Conservation (phyloP, 2,329 filamentous ascomycete species). For the Claviceps humidiphila region DNA sequence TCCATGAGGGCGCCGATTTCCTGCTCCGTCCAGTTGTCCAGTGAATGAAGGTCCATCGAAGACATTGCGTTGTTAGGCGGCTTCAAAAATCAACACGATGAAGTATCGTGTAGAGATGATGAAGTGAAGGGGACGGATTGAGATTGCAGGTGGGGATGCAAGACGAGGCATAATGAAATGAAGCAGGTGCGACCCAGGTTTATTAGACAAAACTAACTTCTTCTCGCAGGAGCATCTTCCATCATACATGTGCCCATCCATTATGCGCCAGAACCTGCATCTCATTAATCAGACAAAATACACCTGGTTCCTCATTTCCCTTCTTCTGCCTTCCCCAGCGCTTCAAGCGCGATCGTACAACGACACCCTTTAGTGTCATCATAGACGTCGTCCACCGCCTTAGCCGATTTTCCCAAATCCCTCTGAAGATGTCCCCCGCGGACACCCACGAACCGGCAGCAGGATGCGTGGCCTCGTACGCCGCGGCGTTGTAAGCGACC, state of each 20-base stretch:
- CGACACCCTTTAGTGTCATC: slow-evolving; percentile 17
- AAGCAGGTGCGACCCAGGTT: too few relatives aligned
- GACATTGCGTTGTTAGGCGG: too few relatives aligned
- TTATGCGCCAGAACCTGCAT: slow-evolving; percentile 45
- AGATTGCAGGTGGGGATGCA: too few relatives aligned
- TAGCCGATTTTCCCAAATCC: slow-evolving; percentile 46
- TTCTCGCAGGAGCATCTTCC: background rate
- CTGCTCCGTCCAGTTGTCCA: too few relatives aligned
- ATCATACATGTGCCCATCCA: slow-evolving; percentile 44
- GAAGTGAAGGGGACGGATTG: too few relatives aligned
- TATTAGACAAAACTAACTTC: background rate
- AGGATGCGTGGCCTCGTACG: slow-evolving; percentile 37
- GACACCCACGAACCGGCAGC: slow-evolving; percentile 30
- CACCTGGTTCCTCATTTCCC: slow-evolving; percentile 29
- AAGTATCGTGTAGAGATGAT: too few relatives aligned
- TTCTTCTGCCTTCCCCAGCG: slow-evolving; percentile 24
- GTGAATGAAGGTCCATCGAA: too few relatives aligned
- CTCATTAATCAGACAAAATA: slow-evolving; percentile 44
- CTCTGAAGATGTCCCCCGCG: slow-evolving; percentile 32
- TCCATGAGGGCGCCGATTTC: too few relatives aligned
- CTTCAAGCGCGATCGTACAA: slow-evolving; percentile 24
- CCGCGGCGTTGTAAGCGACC: slow-evolving; percentile 46
- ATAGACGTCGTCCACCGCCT: slow-evolving; percentile 25
- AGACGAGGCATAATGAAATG: too few relatives aligned
- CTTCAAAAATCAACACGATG: too few relatives aligned